Evolutionary conservation across 2,329 filamentous ascomycete genomes (phyloP).

Genomic region (Paraphaeosphaeria sporulosa): DNA sequence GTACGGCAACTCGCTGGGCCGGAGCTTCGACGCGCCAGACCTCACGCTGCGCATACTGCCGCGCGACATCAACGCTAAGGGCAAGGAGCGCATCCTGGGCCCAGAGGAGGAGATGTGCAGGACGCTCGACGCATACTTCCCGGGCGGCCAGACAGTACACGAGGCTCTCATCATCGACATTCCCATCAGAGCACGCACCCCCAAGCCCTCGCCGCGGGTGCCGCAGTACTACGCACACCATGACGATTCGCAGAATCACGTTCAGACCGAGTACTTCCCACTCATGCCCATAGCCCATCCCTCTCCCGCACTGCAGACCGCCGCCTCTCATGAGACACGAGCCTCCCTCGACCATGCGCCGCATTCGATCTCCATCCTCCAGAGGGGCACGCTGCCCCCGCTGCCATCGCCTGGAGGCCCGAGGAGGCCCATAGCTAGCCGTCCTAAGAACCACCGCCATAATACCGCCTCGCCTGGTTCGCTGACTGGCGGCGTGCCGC

Average conservation of each 20-base stretch:
- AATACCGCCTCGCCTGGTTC: constrained; percentile 84
- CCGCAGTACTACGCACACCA: constrained; percentile 61
- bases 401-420: constrained; percentile 83
- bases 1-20: constrained; percentile 91
- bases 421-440: constrained; percentile 64
- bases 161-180: constrained; percentile 93
- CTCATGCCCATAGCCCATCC: constrained; percentile 61
- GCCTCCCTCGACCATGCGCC: constrained; percentile 51
- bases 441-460: constrained; percentile 71
- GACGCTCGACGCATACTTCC: constrained; percentile 82
- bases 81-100: constrained; percentile 73
- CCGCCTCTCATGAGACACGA: constrained; percentile 47
- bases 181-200: constrained; percentile 73
- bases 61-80: constrained; percentile 62
- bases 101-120: constrained; percentile 85
- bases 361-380: constrained; percentile 78
- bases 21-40: constrained; percentile 89
- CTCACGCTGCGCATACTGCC: constrained; percentile 79
- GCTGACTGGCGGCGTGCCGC: constrained; percentile 50
- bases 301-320: constrained; percentile 48
- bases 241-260: constrained; percentile 70
- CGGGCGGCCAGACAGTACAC: constrained; percentile 84
- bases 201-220: constrained; percentile 77
- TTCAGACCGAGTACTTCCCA: constrained; percentile 83
- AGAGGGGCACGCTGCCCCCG: constrained; percentile 79